Conservation (phyloP, 2,329 filamentous ascomycete species). For the Emericellopsis cladophorae region DNA sequence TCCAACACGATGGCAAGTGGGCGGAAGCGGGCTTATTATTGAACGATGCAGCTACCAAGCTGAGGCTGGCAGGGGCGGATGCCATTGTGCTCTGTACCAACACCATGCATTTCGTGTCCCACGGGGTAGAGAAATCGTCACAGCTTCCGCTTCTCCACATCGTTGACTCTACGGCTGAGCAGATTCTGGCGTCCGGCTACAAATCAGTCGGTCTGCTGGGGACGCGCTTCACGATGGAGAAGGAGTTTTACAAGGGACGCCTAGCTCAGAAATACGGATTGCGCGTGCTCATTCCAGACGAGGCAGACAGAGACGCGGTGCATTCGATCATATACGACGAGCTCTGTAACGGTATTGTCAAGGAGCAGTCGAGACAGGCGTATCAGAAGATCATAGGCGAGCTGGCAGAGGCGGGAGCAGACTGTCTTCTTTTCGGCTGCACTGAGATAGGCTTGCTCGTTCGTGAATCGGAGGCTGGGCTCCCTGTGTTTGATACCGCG, state of each 20-base stretch:
- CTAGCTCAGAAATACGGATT: slow-evolving; percentile 5
- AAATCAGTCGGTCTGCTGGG: slow-evolving; percentile 8
- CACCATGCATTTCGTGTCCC: slow-evolving; percentile 10
- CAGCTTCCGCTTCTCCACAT: slow-evolving; percentile 11
- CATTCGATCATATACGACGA: slow-evolving; percentile 10
- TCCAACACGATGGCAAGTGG: slow-evolving; percentile 8
- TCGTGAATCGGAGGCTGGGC: slow-evolving; percentile 2
- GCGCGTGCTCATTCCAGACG: slow-evolving; percentile 4
- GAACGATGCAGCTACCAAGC: slow-evolving; percentile 5
- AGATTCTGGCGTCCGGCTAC: slow-evolving; percentile 5
- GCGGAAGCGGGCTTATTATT: slow-evolving; percentile 7
- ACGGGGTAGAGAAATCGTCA: slow-evolving; percentile 4
- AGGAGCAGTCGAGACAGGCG: slow-evolving; percentile 3
- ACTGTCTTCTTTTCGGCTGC: slow-evolving; percentile 12
- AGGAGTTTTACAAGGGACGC: slow-evolving; percentile 9
- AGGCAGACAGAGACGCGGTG: slow-evolving; percentile 3
- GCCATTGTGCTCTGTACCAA: slow-evolving; percentile 11
- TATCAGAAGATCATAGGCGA: slow-evolving; percentile 5
- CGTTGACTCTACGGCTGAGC: slow-evolving; percentile 9
- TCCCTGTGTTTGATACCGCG: slow-evolving; percentile 11
- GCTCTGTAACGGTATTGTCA: slow-evolving; percentile 9
- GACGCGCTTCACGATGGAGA: slow-evolving; percentile 12
- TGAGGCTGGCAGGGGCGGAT: slow-evolving; percentile 9
- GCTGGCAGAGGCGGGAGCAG: slow-evolving; percentile 5
- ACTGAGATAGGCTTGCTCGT: slow-evolving; percentile 12